A percentile compares a stretch with the other conserved stretches of the same genome.
These are phyloP conservation scores for Globisporangium lucens DNA, from an alignment of 352 stramenopile genomes.

Conservation along the genomic window DNA sequence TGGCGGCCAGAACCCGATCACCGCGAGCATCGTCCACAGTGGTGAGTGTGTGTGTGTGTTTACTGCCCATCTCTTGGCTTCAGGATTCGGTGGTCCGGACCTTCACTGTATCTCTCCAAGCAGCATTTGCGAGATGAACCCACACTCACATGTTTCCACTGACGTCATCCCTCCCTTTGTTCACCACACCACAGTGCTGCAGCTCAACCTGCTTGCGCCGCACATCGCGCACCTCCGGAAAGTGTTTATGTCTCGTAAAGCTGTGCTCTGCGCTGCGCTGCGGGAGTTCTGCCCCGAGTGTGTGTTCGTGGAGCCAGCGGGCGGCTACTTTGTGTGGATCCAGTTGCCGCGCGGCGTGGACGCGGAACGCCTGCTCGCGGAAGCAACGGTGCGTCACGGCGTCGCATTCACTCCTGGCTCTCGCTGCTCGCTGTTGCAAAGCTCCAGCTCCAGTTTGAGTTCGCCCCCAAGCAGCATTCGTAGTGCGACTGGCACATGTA, in stretches of 20 bases:
- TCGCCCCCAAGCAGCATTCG: constrained; percentile 19
- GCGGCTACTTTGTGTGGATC: constrained; percentile 86
- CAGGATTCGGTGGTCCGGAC: not conserved
- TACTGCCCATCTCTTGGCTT: constrained; percentile 9
- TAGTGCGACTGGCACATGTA: not conserved
- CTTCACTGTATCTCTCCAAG: not conserved
- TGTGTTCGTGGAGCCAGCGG: constrained; percentile 56
- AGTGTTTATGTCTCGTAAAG: constrained; percentile 43
- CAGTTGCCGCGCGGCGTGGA: constrained; percentile 50
- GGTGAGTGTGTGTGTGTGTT: constrained; percentile 27
- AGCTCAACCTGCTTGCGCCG: constrained; percentile 43
- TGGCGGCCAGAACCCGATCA: constrained; percentile 90
- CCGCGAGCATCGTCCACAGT: constrained; percentile 78
- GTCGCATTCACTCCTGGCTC: constrained; percentile 77
- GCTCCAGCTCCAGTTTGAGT: not conserved
- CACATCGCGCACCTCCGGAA: constrained; percentile 47
- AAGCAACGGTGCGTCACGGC: constrained; percentile 44
- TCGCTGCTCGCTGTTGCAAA: constrained; percentile 36
- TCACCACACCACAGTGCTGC: constrained; percentile 35
- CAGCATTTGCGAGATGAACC: not conserved
- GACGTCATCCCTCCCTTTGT: constrained; percentile 26
- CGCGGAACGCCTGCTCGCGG: constrained; percentile 44
- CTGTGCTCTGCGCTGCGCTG: constrained; percentile 44
- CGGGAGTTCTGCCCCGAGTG: constrained; percentile 36
- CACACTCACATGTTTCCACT: constrained; percentile 19